Evolutionary conservation across 768 basidiomycete genomes (phyloP), one percentile per base, ranked within the genome.

Genomic region (Podaxis carcinomalis): DNA sequence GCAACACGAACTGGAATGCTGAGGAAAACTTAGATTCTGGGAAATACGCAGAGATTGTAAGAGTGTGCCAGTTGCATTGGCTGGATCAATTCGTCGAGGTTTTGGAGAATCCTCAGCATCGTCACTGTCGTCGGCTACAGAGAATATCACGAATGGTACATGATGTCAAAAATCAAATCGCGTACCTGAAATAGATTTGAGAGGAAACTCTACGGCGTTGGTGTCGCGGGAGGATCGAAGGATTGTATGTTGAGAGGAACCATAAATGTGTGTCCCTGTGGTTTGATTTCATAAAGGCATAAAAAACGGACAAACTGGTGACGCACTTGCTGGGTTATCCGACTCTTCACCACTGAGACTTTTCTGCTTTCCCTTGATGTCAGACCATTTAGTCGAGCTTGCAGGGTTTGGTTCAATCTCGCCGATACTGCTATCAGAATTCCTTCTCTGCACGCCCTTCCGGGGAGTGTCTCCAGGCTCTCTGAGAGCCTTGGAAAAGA

Each of bases 281-380:
- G 63, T 64, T 32, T 66, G 7, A 64, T 69, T 53, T 64, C 69
- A 16, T 44, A 19, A 44, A 19, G 2, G 19, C 42, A 19, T 19
- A 57, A 52, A 66, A 21, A n/a, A 57, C 28, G 11, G 51, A 32
- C 19, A 37, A 54, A 52, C 35, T 21, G 28, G 35, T 39, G 28
- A 72, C 86, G 67, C 71, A 89, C 88, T 77, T 57, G 78, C 70
- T 36, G 68, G 67, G 63, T 78, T 79, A 37, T 87, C 87, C 2
- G 74, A 70, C 67, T 89, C 89, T 67, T 90, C 88, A 64, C 90
- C 89, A 66, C 87, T 89, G 64, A 85, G 62, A 67, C 85, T 89
- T 65, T 75, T 78, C 39, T 83, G 77, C 62, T 85, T 83, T 9
- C 77, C 79, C 70, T 79, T 85, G 62, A 72, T 75, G 58, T 71